Evolutionary conservation across 495 filamentous ascomycete species (phyloP), one percentile per base, ranked within the genome.

Genomic region (Penicillium canescens): DNA sequence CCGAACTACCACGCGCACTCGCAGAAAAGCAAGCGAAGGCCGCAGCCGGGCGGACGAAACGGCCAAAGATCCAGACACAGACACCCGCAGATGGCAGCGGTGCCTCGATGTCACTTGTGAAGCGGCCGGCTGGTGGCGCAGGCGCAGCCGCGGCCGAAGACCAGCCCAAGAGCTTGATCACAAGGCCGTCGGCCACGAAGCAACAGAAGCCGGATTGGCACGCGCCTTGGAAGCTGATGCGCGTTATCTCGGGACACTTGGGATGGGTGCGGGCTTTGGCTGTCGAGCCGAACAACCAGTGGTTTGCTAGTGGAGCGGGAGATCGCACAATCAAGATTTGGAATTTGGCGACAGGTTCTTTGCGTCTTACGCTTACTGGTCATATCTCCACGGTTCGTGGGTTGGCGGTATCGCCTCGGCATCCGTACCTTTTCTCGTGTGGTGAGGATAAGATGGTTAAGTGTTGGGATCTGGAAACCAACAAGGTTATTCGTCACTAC

Each of bases 391-490:
- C 93, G 6, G 95, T 99, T 13, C 86, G 95, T 41, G 95, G 95
- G 6, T 55, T 99, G 43, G 95, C 93, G 0, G 89, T 99, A 6
- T 96, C 91, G 3, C 89, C 92, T 13, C 78, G 95, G 45, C 95
- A 99, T 70, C 95, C 95, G 2, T 99, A 99, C 67, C 82, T 99
- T 33, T 99, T 98, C 71, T 96, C 90, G 12, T 98, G 95, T 61
- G 95, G 90, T 46, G 95, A 99, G 71, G 95, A 99, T 69, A 99
- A 99, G 81, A 97, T 96, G 91, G 95, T 99, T 34, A 98, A 98
- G 73, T 98, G 95, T 76, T 99, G 95, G 95, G 95, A 99, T 76
- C 71, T 99, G 60, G 95, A 99, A 67, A 94, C 90, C 7, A 99
- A 99, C 70, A 96, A 96, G 72, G 95, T 99, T 49, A 99, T 99